Base-by-base conservation (phyloP, 2,329 filamentous ascomycete genomes). In the Diaporthe longicolla region DNA sequence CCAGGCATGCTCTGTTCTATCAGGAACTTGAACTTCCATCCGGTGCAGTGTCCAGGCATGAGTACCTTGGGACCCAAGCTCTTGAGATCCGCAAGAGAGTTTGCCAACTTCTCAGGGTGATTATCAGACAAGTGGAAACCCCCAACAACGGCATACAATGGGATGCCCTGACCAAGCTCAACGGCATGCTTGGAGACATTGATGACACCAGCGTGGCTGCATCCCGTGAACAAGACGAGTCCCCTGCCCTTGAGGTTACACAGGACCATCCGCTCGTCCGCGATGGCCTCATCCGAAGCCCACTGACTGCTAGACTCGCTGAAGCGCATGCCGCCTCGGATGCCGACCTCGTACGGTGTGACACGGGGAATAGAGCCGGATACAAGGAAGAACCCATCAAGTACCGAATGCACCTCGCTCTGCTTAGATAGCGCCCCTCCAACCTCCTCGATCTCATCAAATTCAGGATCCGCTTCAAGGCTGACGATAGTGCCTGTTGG, bases 21-120 rank as follows among this genome's bases (percentile, higher is more conserved):
- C 57, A 83, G 83, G 76, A 85, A 85, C 78, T 89, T 89, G 48
- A 87, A 88, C 75, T 87, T 82, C 87, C 88, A 90, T 8, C 88
- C 88, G 0, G 88, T 87, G 76, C 88, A 90, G 78, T 90, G 88
- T 0, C 88, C 88, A 0, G 88, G 87, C 78, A 90, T 82, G 4
- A 90, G 77, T 0, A 90, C 81, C 17, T 84, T 84, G 0, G 87
- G 86, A 69, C 85, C 82, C 4, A 89, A 77, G 0, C 76, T 80
- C 76, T 86, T 85, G 29, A 90, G 79, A 70, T 89, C 88, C n/a
- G 79, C 77, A 1, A 90, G 80, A 0, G 87, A 88, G 24, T 79
- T 81, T 54, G 85, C 77, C 71, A 89, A 79, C 70, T 86, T 85
- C 5, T 82, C 79, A 5, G 83, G 77, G 8, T 86, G 81, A 6